Conservation (phyloP, 2,329 filamentous ascomycete genomes). For the Stemphylium vesicarium region DNA sequence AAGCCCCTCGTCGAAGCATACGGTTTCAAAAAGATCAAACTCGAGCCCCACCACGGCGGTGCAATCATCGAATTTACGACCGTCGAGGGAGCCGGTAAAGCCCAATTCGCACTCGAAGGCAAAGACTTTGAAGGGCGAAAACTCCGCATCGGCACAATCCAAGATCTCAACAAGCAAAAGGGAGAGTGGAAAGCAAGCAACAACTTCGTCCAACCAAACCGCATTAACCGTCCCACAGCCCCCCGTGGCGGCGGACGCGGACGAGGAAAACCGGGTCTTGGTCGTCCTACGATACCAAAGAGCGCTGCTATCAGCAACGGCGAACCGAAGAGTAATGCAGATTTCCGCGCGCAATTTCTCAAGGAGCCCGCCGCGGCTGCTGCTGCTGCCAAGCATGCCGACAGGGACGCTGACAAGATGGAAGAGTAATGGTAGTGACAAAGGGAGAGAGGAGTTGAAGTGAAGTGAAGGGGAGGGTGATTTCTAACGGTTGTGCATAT, state of each 20-base stretch:
- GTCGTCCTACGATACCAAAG: slow-evolving; percentile 35
- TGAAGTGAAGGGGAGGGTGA: too few relatives aligned
- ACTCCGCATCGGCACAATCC: slow-evolving; percentile 57
- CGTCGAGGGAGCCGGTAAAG: slow-evolving; percentile 73
- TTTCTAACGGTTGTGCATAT: too few relatives aligned
- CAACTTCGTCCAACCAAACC: slow-evolving; percentile 36
- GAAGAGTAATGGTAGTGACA: slow-evolving; percentile 30
- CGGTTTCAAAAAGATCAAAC: slow-evolving; percentile 77
- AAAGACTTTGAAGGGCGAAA: slow-evolving; percentile 49
- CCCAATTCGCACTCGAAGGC: slow-evolving; percentile 57
- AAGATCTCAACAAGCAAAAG: slow-evolving; percentile 53
- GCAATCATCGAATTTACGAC: slow-evolving; percentile 84
- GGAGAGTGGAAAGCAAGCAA: slow-evolving; percentile 49
- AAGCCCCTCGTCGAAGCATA: slow-evolving; percentile 72
- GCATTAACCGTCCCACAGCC: slow-evolving; percentile 35
- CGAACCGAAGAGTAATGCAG: slow-evolving; percentile 61
- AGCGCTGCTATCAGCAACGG: slow-evolving; percentile 18
- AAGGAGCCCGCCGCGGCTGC: slow-evolving; percentile 35
- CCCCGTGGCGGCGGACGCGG: slow-evolving; percentile 34
- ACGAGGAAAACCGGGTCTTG: slow-evolving; percentile 36
- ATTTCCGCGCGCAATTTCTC: slow-evolving; percentile 63
- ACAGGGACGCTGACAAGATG: slow-evolving; percentile 30
- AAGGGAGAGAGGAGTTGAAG: too few relatives aligned
- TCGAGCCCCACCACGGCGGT: slow-evolving; percentile 82
- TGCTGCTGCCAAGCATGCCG: slow-evolving; percentile 17